Percentiles rank a stretch among this genome's conserved stretches.
Conservation (phyloP, 805 yeast species). For the Pichia occidentalis region DNA sequence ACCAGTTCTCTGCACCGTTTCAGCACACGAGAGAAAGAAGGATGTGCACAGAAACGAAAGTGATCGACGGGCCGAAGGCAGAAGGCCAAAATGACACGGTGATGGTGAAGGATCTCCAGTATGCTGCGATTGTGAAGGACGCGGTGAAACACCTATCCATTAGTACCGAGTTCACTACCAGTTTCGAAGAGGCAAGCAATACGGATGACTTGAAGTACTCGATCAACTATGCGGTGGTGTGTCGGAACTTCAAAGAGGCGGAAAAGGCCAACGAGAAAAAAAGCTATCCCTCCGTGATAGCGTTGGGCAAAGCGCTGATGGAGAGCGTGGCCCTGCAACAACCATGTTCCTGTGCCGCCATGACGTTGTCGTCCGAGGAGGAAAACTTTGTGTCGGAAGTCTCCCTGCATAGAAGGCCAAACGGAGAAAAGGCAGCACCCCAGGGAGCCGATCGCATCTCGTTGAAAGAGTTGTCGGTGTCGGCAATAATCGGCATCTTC, state of each 20-base stretch:
- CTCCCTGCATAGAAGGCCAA: neutral
- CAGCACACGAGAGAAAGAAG: too few relatives aligned
- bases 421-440: neutral
- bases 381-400: conserved; percentile 1
- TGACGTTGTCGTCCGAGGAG: conserved; percentile 11
- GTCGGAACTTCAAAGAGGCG: conserved; percentile 52
- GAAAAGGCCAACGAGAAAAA: conserved; percentile 37
- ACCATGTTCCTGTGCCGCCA: conserved; percentile 15
- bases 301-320: conserved; percentile 26
- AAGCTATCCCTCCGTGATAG: conserved; percentile 38
- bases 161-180: conserved; percentile 55
- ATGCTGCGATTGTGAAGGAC: conserved; percentile 13
- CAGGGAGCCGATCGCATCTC: neutral
- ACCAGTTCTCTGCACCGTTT: too few relatives aligned
- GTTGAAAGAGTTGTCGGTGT: conserved; percentile 6
- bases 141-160: conserved; percentile 13
- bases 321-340: conserved; percentile 18
- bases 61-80: neutral
- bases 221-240: conserved; percentile 80
- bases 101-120: conserved; percentile 44
- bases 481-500: conserved; percentile 86
- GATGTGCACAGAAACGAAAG: too few relatives aligned
- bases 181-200: conserved; percentile 65
- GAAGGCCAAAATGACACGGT: conserved; percentile 29
- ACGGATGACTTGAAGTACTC: conserved; percentile 79